Evolutionary conservation across 805 yeast genomes (phyloP), one percentile per base, ranked within the genome.

Genomic region (Schwanniomyces occidentalis): DNA sequence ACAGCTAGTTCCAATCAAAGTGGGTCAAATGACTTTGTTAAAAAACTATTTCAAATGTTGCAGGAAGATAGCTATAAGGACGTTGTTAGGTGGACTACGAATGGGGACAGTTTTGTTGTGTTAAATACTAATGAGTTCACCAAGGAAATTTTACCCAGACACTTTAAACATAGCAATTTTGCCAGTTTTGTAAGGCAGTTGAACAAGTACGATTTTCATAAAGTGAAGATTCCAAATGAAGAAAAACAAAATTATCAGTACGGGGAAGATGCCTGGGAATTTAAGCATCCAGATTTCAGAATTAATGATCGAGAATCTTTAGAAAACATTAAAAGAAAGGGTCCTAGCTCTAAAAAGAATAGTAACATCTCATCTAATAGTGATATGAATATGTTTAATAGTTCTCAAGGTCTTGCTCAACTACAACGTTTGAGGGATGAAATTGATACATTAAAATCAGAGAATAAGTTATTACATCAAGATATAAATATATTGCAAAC

Each of bases 201-300:
- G 51, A 93, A 93, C 71, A 93, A 93, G 62, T 93, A 93, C 56
- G 99, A 91, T 61, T 93, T 93, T 69, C 99, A 93, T 69, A 93
- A 93, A 64, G 95, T 93, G 28, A 86, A 91, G 55, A 71, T 78
- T 29, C 68, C 85, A 25, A 76, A 71, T 38, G 89, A 80, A 46
- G 85, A 78, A 41, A 75, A 73, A 48, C 55, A 52, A 40, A 51
- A 43, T 32, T 62, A 70, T 40, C 78, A 78, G 39, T 80, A 80
- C 50, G 85, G 89, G 24, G 88, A 82, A 37, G 78, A 82, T 58
- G 80, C 90, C 14, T 91, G 98, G 97, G 97, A 91, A 58, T 91
- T 93, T 66, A 80, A 81, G 54, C 98, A 93, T 58, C 95, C 96
- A 0, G 87, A 80, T 45, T 93, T 93, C 60, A 76, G 76, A 45